Evolutionary conservation across 257 asterid species (phyloP).

Genomic region (Penstemon eatonii): DNA sequence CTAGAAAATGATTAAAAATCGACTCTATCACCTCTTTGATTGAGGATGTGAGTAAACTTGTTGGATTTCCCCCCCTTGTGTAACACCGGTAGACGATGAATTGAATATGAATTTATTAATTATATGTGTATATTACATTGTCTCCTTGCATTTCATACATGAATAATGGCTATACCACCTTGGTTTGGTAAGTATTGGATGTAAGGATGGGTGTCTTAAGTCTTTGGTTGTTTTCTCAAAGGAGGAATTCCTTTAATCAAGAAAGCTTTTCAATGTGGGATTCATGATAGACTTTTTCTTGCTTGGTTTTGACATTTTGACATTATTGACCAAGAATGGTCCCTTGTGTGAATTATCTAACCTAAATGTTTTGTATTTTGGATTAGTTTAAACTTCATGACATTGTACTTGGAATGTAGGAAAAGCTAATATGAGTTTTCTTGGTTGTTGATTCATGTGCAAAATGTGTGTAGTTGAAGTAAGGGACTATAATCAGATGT

Average conservation of each 20-base stretch:
- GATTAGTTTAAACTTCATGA: background rate
- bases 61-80: slow-evolving; percentile 5
- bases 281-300: slow-evolving; percentile 45
- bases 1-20: slow-evolving; percentile 34
- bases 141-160: slow-evolving; percentile 20
- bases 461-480: background rate
- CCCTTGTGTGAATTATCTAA: slow-evolving; percentile 9
- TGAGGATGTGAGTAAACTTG: slow-evolving; percentile 38
- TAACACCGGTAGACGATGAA: background rate
- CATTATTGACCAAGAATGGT: slow-evolving; percentile 28
- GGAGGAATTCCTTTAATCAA: slow-evolving; percentile 23
- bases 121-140: slow-evolving; percentile 25
- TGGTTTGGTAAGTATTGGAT: background rate
- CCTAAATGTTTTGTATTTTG: background rate
- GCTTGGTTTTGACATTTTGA: slow-evolving; percentile 41
- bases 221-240: slow-evolving; percentile 39
- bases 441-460: background rate
- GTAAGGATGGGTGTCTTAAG: slow-evolving; percentile 34
- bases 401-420: slow-evolving; percentile 19
- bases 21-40: slow-evolving; percentile 43
- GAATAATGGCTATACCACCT: no score
- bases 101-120: slow-evolving; percentile 28
- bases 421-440: slow-evolving; percentile 16
- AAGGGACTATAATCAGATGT: background rate
- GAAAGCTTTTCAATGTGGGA: slow-evolving; percentile 41